These are phyloP conservation scores for Tothia fuscella DNA, from an alignment of 2,329 filamentous ascomycete species.

Conservation along the genomic window DNA sequence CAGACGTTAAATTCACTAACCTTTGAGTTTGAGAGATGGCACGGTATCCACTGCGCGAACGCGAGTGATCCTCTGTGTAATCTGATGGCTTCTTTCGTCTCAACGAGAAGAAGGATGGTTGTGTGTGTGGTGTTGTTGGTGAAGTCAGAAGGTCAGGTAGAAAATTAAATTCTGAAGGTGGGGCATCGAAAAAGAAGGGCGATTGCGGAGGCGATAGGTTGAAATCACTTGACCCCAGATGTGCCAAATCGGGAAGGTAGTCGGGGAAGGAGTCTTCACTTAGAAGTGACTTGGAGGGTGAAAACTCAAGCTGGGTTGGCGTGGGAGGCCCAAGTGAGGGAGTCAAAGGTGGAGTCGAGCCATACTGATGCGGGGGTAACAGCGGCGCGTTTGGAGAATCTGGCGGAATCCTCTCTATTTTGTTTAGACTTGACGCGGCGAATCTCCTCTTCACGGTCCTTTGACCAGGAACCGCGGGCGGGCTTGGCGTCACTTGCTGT, in stretches of 20 bases:
- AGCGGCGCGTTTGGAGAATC: background rate
- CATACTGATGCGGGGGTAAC: background rate
- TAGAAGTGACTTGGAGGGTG: background rate
- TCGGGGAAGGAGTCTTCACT: background rate
- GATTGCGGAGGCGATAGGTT: too few relatives aligned
- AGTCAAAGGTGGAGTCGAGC: conserved; percentile 7
- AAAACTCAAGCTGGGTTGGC: background rate
- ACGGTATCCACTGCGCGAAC: too few relatives aligned
- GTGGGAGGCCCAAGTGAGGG: conserved; percentile 5
- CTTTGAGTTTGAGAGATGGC: too few relatives aligned
- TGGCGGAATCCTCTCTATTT: background rate
- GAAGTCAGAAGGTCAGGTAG: background rate
- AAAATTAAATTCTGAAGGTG: background rate
- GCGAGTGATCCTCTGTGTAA: too few relatives aligned
- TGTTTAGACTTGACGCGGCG: conserved; percentile 1
- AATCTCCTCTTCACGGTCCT: conserved; percentile 8
- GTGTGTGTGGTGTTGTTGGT: background rate
- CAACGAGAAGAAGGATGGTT: background rate
- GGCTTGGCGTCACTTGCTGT: conserved; percentile 9
- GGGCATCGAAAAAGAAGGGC: background rate
- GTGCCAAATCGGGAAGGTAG: background rate
- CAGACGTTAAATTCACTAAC: too few relatives aligned
- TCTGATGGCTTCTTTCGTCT: too few relatives aligned
- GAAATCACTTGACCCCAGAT: too few relatives aligned
- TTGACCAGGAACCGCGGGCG: conserved; percentile 8